Percentiles rank a stretch among this genome's conserved stretches.
Conservation (phyloP, 306 rosid species). For the Cicer bijugum region DNA sequence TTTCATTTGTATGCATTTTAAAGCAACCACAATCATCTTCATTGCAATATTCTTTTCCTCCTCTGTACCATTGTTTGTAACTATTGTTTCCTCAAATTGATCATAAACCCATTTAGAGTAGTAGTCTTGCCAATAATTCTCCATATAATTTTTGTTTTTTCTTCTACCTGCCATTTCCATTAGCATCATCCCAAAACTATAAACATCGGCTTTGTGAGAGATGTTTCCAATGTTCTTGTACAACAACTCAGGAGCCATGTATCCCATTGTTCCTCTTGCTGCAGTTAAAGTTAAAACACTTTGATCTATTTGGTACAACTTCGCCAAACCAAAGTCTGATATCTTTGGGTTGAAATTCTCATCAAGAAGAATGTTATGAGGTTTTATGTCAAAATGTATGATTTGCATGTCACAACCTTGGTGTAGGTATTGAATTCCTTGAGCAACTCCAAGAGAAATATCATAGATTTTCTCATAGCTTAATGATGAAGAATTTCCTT, state of each 20-base stretch:
- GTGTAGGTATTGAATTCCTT: slow-evolving; percentile 33
- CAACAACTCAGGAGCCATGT: slow-evolving; percentile 29
- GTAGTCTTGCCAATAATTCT: slow-evolving; percentile 23
- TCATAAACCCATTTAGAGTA: slow-evolving; percentile 33
- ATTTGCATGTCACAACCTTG: slow-evolving; percentile 41
- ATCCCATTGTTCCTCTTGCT: slow-evolving; percentile 34
- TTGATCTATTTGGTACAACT: slow-evolving; percentile 19
- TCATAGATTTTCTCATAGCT: slow-evolving; percentile 2
- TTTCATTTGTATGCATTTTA: slow-evolving; percentile 30
- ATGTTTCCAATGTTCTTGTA: slow-evolving; percentile 22
- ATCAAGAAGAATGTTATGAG: slow-evolving; percentile 29
- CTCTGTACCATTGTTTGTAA: background rate
- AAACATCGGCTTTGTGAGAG: slow-evolving; percentile 26
- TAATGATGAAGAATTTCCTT: background rate
- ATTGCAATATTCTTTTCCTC: slow-evolving; percentile 36
- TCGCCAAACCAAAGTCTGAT: slow-evolving; percentile 27
- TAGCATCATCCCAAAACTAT: slow-evolving; percentile 35
- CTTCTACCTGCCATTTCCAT: slow-evolving; percentile 23
- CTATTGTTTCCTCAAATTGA: slow-evolving; percentile 36
- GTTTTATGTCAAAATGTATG: slow-evolving; percentile 38
- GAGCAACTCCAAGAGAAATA: slow-evolving; percentile 37
- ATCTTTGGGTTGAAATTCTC: slow-evolving; percentile 30
- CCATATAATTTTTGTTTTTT: slow-evolving; percentile 4
- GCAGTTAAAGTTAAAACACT: slow-evolving; percentile 31
- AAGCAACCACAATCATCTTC: slow-evolving; percentile 35